These are phyloP conservation scores for Senecio squalidus DNA, from an alignment of 140 eudicot genomes.

Conservation along the genomic window DNA sequence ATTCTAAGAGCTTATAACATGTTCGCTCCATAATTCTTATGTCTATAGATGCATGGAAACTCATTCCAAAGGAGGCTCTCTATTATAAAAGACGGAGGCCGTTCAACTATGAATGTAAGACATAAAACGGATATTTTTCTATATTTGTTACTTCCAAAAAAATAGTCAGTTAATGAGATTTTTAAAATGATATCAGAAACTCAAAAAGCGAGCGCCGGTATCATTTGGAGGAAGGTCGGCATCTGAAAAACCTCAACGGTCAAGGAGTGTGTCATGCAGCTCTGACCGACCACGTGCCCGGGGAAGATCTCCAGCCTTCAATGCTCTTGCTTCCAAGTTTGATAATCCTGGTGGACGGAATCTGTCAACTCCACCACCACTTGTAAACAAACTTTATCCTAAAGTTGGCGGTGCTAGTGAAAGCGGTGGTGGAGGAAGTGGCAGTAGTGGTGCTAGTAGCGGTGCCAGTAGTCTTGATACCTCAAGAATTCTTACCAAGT, in stretches of 20 bases:
- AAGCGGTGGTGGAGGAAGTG: not conserved
- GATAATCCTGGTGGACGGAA: conserved; percentile 68
- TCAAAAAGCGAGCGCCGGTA: conserved; percentile 75
- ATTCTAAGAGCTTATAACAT: not conserved
- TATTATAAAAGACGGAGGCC: conserved; percentile 60
- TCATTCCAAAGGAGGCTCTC: conserved; percentile 79
- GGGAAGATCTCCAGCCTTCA: conserved; percentile 96
- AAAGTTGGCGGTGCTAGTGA: conserved; percentile 26
- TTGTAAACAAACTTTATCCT: conserved; percentile 56
- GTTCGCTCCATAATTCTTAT: conserved; percentile 4
- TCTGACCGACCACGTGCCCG: conserved; percentile 86
- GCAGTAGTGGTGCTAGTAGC: not conserved
- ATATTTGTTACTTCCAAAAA: not conserved
- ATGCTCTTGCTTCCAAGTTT: conserved; percentile 83
- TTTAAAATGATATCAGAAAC: conserved; percentile 47
- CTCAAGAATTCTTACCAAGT: conserved; percentile 36
- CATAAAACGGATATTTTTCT: conserved; percentile 11
- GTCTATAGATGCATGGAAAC: conserved; percentile 80
- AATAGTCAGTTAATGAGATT: not conserved
- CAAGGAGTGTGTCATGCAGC: conserved; percentile 77
- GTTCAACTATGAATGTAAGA: conserved; percentile 61
- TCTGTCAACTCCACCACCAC: conserved; percentile 88
- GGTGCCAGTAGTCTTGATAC: conserved; percentile 41
- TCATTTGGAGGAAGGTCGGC: conserved; percentile 76
- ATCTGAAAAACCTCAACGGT: conserved; percentile 92